A percentile compares a stretch with the other conserved stretches of the same genome.
phyloP scores from a whole-genome alignment of 768 basidiomycete genomes.

The Udeniomyces megalosporus region DNA sequence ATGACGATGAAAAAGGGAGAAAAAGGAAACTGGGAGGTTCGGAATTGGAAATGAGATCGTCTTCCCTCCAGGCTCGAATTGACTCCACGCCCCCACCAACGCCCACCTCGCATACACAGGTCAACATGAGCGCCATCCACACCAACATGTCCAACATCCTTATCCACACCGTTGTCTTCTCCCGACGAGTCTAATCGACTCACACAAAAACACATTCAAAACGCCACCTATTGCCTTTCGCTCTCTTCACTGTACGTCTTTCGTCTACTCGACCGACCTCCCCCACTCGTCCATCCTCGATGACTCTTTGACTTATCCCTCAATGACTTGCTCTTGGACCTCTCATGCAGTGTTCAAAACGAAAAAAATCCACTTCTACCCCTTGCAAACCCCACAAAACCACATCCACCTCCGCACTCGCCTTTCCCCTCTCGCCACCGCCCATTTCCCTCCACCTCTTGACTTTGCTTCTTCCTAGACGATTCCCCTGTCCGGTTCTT shows the following conservation, averaged over 20 bases:
- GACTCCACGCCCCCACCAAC: neutral
- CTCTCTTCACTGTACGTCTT: no score
- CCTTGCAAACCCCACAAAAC: neutral
- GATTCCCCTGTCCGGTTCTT: no score
- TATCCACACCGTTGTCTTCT: neutral
- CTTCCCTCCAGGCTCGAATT: neutral
- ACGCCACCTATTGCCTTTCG: no score
- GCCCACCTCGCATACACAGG: neutral
- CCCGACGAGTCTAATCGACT: neutral
- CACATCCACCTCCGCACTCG: neutral
- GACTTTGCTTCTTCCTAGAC: neutral
- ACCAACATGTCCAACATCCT: neutral
- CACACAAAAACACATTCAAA: neutral
- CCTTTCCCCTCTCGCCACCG: neutral
- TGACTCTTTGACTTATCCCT: neutral
- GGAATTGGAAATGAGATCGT: neutral
- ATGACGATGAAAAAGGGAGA: no score
- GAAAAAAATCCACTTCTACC: no score
- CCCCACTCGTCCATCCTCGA: neutral
- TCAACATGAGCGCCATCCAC: neutral
- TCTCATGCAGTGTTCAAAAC: no score
- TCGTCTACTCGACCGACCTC: neutral
- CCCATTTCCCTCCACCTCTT: neutral
- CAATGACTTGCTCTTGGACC: no score
- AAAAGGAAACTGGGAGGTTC: conserved; percentile 19